phyloP scores from a whole-genome alignment of 2,329 filamentous ascomycete species.

The Scytalidium lignicola region DNA sequence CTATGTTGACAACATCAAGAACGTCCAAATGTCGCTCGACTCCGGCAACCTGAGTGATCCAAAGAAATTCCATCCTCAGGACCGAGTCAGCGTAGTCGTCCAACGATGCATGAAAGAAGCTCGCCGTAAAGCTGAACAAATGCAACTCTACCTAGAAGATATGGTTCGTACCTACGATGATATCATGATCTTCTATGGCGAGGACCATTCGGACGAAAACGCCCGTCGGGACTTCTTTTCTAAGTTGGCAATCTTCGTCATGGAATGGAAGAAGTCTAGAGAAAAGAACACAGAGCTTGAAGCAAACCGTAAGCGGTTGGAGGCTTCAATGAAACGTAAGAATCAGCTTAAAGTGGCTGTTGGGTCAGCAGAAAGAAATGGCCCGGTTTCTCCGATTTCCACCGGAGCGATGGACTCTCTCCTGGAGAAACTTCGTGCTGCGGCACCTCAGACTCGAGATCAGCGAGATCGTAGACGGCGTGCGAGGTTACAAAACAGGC shows the following conservation, averaged over 20 bases:
- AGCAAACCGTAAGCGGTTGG: constrained; percentile 77
- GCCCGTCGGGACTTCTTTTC: constrained; percentile 92
- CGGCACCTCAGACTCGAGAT: constrained; percentile 83
- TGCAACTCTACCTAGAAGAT: constrained; percentile 88
- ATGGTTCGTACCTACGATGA: constrained; percentile 89
- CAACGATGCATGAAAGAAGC: constrained; percentile 96
- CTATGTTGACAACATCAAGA: constrained; percentile 93
- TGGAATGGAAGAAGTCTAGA: constrained; percentile 92
- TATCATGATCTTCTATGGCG: constrained; percentile 94
- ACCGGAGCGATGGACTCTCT: constrained; percentile 95
- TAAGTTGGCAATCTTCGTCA: constrained; percentile 85
- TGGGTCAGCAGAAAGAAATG: constrained; percentile 32
- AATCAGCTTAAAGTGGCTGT: constrained; percentile 53
- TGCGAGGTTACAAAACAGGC: constrained; percentile 81
- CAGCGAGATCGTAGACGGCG: constrained; percentile 83
- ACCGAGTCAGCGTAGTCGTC: constrained; percentile 86
- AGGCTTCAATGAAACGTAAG: constrained; percentile 90
- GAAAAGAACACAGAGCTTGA: constrained; percentile 87
- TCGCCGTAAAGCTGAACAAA: constrained; percentile 89
- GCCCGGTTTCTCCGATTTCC: constrained; percentile 61
- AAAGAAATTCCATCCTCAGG: constrained; percentile 96
- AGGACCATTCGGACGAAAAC: constrained; percentile 87
- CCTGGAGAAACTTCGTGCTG: constrained; percentile 89
- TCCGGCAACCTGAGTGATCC: constrained; percentile 91
- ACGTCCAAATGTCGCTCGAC: constrained; percentile 87